phyloP scores from a whole-genome alignment of 805 yeast genomes.

The Cyberlindnera bimundalis region DNA sequence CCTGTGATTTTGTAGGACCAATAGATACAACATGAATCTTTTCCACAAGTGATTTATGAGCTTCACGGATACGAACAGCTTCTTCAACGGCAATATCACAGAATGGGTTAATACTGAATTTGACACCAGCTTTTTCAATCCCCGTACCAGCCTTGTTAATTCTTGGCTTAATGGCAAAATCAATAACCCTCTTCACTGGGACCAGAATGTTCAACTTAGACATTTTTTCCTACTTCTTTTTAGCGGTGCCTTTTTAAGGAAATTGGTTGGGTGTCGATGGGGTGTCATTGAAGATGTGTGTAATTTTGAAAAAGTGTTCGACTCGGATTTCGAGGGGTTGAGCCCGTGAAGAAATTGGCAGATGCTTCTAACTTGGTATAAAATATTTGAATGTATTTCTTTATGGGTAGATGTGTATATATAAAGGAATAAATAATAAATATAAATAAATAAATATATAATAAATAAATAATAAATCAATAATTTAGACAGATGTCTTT shows the following conservation, averaged over 20 bases:
- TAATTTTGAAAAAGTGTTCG: neutral
- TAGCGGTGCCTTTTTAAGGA: neutral
- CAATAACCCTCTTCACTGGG: constrained; percentile 94
- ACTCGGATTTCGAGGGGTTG: neutral
- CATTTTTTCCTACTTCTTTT: constrained; percentile 15
- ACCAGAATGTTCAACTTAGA: constrained; percentile 71
- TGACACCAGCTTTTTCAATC: constrained; percentile 78
- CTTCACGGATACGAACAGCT: constrained; percentile 73
- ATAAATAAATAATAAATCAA: constrained; percentile 8
- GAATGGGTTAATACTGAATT: constrained; percentile 92
- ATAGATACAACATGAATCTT: constrained; percentile 87
- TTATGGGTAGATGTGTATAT: neutral
- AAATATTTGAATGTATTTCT: no score
- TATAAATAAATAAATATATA: constrained; percentile 1
- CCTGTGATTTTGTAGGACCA: constrained; percentile 85
- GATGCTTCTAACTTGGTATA: no score
- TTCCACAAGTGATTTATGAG: constrained; percentile 65
- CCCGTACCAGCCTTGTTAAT: constrained; percentile 83
- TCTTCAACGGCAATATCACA: constrained; percentile 98
- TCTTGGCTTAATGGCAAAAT: constrained; percentile 89
- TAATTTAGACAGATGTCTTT: constrained; percentile 14
- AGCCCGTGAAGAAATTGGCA: no score
- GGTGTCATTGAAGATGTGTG: constrained; percentile 1
- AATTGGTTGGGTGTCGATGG: neutral
- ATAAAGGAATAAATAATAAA: constrained; percentile 9